These are phyloP conservation scores for Hypoxylon fragiforme DNA, from an alignment of 495 filamentous ascomycete genomes.

Conservation along the genomic window DNA sequence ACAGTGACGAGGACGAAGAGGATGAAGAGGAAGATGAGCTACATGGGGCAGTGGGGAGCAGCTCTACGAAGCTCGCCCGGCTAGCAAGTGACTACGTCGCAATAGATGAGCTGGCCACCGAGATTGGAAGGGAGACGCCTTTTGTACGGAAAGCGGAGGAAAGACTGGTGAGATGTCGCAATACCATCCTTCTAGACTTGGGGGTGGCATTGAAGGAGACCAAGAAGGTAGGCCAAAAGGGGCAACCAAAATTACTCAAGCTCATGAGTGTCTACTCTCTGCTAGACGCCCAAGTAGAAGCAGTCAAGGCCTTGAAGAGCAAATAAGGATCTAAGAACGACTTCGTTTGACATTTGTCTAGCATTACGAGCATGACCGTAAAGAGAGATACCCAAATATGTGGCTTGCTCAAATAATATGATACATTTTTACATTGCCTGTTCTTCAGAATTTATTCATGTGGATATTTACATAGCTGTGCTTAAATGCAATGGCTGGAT, in stretches of 20 bases:
- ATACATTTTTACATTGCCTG: constrained; percentile 58
- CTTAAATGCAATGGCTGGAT: constrained; percentile 57
- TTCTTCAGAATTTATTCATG: constrained; percentile 39
- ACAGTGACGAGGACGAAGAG: constrained; percentile 40
- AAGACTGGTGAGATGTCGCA: constrained; percentile 54
- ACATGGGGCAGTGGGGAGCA: constrained; percentile 40
- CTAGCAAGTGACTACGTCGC: constrained; percentile 50
- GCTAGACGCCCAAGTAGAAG: constrained; percentile 74
- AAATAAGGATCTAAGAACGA: constrained; percentile 29
- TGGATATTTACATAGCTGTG: constrained; percentile 49
- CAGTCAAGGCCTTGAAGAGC: constrained; percentile 68
- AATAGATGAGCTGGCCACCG: constrained; percentile 43
- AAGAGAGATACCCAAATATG: constrained; percentile 44
- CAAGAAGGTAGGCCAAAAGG: constrained; percentile 54
- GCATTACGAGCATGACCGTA: too few species aligned
- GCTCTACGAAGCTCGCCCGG: constrained; percentile 46
- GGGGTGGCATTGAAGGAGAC: constrained; percentile 77
- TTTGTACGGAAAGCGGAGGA: constrained; percentile 59
- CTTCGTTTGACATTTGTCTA: neutral
- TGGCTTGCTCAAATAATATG: constrained; percentile 39
- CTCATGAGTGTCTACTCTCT: constrained; percentile 76
- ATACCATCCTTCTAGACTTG: constrained; percentile 83
- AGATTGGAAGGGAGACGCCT: constrained; percentile 46
- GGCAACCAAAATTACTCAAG: constrained; percentile 63
- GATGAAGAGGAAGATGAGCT: constrained; percentile 37